These are phyloP conservation scores for Pseudogymnoascus sp. DNA, from an alignment of 2,329 filamentous ascomycete species.

Conservation along the genomic window DNA sequence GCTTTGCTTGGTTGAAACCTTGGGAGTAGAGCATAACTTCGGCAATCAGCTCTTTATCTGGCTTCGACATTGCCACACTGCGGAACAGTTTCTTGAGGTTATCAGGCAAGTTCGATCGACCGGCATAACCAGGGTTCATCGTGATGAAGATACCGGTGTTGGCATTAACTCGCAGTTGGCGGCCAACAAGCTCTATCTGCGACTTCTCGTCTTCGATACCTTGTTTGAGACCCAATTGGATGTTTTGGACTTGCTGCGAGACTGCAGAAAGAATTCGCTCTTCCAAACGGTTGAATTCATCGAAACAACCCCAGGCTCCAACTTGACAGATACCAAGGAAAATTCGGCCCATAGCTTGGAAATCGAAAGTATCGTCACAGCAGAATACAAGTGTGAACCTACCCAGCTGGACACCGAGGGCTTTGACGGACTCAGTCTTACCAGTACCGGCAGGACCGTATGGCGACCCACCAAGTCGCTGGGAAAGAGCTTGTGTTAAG, in stretches of 20 bases:
- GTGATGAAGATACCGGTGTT: conserved; percentile 99
- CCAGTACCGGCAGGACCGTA: conserved; percentile 97
- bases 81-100: conserved; percentile 99
- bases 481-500: conserved; percentile 88
- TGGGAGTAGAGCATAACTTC: conserved; percentile 99
- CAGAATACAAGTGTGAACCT: conserved; percentile 98
- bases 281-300: conserved; percentile 98
- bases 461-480: conserved; percentile 90
- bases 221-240: conserved; percentile 89
- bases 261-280: conserved; percentile 96
- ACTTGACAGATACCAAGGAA: conserved; percentile 99
- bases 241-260: conserved; percentile 98
- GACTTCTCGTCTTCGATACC: conserved; percentile 72
- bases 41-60: conserved; percentile 97
- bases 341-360: conserved; percentile 98
- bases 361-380: conserved; percentile 99
- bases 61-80: conserved; percentile 99
- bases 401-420: conserved; percentile 89
- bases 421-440: conserved; percentile 98
- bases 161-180: conserved; percentile 78
- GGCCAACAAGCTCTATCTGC: conserved; percentile 89
- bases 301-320: conserved; percentile 98
- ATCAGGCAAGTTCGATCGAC: conserved; percentile 93
- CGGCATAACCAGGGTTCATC: conserved; percentile 99
- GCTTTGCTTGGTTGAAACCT: conserved; percentile 93